phyloP scores from a whole-genome alignment of 495 filamentous ascomycete genomes.

The Neurospora sp. region DNA sequence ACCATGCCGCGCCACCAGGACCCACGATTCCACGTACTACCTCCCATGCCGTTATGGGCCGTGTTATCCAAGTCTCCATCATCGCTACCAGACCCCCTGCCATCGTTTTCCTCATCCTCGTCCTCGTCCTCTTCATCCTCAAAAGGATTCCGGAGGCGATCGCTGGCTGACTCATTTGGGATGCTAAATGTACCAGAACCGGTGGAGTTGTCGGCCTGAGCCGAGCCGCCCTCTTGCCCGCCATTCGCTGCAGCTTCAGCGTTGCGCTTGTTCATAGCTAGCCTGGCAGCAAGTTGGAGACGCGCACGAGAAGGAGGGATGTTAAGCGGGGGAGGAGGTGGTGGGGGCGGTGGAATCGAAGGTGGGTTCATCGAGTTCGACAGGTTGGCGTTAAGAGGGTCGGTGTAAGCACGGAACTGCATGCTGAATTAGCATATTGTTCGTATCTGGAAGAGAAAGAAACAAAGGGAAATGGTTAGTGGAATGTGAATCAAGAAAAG shows the following conservation, averaged over 20 bases:
- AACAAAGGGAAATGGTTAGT: neutral
- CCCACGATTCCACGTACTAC: constrained; percentile 25
- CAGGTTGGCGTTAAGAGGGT: constrained; percentile 31
- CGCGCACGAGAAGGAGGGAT: constrained; percentile 79
- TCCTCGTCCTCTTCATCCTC: constrained; percentile 38
- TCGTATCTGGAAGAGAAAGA: neutral
- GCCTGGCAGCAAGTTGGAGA: constrained; percentile 69
- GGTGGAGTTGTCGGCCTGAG: constrained; percentile 13
- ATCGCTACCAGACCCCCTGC: constrained; percentile 16
- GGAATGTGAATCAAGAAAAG: neutral
- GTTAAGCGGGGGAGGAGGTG: constrained; percentile 59
- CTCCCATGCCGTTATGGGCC: constrained; percentile 8
- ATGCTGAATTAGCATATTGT: constrained; percentile 10
- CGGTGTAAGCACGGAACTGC: constrained; percentile 42
- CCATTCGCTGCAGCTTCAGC: constrained; percentile 29
- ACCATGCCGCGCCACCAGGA: constrained; percentile 38
- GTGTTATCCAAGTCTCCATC: constrained; percentile 24
- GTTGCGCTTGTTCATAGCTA: constrained; percentile 69
- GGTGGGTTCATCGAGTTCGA: constrained; percentile 36
- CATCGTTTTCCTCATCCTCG: constrained; percentile 35
- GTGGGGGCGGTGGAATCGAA: constrained; percentile 40
- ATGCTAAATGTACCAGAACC: constrained; percentile 14
- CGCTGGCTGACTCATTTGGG: constrained; percentile 12
- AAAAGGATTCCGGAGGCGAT: constrained; percentile 34
- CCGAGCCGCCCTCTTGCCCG: constrained; percentile 13